These are phyloP conservation scores for Umbelopsis sp. DNA, from an alignment of 192 early-diverging fungal genomes.

Conservation along the genomic window DNA sequence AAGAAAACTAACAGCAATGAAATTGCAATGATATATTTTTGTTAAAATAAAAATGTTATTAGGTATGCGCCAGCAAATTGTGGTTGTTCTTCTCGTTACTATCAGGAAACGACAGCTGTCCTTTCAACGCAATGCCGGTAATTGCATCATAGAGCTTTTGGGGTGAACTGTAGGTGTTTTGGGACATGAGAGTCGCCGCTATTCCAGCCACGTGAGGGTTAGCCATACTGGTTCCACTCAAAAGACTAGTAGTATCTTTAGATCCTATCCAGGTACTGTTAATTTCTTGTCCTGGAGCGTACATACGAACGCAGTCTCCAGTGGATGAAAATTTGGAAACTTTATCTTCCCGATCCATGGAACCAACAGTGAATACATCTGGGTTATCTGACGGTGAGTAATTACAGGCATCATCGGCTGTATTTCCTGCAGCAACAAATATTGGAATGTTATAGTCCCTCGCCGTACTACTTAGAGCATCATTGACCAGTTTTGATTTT, in stretches of 20 bases:
- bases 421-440: slow-evolving; percentile 59
- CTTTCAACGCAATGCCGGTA: slow-evolving; percentile 13
- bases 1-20: no score
- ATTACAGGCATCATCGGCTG: slow-evolving; percentile 48
- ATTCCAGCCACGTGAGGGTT: slow-evolving; percentile 49
- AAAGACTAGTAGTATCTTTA: not conserved
- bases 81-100: not conserved
- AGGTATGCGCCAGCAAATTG: not conserved
- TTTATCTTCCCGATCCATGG: slow-evolving; percentile 29
- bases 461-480: slow-evolving; percentile 29
- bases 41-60: not conserved
- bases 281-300: slow-evolving; percentile 57
- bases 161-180: slow-evolving; percentile 21
- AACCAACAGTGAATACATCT: slow-evolving; percentile 42
- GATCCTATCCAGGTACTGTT: slow-evolving; percentile 31
- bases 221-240: slow-evolving; percentile 41
- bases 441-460: slow-evolving; percentile 38
- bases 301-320: slow-evolving; percentile 57
- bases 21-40: no score
- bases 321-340: slow-evolving; percentile 45
- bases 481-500: slow-evolving; percentile 41
- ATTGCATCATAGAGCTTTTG: slow-evolving; percentile 39
- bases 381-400: slow-evolving; percentile 42
- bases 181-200: slow-evolving; percentile 39
- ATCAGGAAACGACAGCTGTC: not conserved